Evolutionary conservation across 2,329 filamentous ascomycete species (phyloP), one percentile per base, ranked within the genome.

Genomic region (Apiospora malaysiana): DNA sequence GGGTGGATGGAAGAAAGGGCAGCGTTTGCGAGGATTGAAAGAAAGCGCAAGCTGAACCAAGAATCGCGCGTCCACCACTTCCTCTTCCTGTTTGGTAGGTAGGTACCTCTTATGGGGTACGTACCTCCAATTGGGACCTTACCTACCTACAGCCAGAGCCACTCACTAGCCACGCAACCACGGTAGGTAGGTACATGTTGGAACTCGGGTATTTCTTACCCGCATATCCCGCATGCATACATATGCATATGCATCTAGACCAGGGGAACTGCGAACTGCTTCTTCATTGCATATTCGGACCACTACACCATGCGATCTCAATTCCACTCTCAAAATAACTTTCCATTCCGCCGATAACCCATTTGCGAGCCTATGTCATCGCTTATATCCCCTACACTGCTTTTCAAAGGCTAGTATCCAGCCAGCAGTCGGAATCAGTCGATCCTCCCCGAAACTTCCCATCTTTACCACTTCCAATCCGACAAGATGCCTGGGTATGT

Each of bases 401-500:
- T 37, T 21, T 37, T n/a, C 27, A 59, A 59, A 27, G 51, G 51
- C 27, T 59, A 63, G 8, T 40, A n/a, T 32, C 18, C 56, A 63
- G 56, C 32, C 56, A 40, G 56, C 21, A 63, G 18, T n/a, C 10
- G 56, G 32, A 63, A 63, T 21, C 18, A 63, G 6, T 63, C 56
- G 16, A 40, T 40, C 32, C 4, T n/a, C 56, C 32, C 56, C 8
- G 5, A 63, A 63, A 63, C 32, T 23, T 21, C 32, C 56, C 56
- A 63, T 32, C 8, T 23, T 23, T 16, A 5, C 56, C 56, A 63
- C 32, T 21, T 23, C 32, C 12, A 63, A 40, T 32, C 32, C 32
- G 21, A 63, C 23, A 66, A 45, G 40, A 69, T 69, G 68, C 40
- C 68, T 40, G 68, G 68, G 68, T 69, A 45, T 37, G 56, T 63